These are phyloP conservation scores for Apophysomyces trapeziformis DNA, from an alignment of 371 early-diverging fungal species.

Conservation along the genomic window DNA sequence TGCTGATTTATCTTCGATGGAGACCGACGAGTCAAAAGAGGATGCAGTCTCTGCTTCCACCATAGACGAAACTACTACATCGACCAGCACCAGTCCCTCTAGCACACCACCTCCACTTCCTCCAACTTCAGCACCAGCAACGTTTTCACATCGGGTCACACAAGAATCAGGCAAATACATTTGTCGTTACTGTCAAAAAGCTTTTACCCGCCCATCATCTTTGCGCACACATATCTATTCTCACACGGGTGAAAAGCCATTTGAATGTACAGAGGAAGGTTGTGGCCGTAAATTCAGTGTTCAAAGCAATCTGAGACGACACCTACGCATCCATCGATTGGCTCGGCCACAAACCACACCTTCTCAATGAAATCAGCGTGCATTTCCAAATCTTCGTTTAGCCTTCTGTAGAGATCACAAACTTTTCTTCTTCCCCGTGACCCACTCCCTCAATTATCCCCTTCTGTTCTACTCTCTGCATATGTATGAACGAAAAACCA, in stretches of 20 bases:
- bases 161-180: constrained; percentile 35
- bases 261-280: constrained; percentile 53
- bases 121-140: constrained; percentile 3
- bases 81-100: not conserved
- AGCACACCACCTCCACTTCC: constrained; percentile 10
- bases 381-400: not conserved
- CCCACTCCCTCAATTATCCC: not conserved
- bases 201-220: constrained; percentile 66
- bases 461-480: not conserved
- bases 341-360: constrained; percentile 4
- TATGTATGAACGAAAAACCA: not conserved
- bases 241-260: constrained; percentile 73
- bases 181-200: constrained; percentile 56
- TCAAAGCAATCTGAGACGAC: constrained; percentile 66
- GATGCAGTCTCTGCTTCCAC: not conserved
- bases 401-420: not conserved
- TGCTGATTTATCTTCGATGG: not conserved
- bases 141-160: constrained; percentile 8
- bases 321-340: constrained; percentile 47
- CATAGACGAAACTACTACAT: not conserved
- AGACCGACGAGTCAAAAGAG: not conserved
- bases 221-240: constrained; percentile 63
- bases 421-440: not conserved
- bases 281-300: constrained; percentile 67
- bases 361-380: constrained; percentile 7